Conservation (phyloP, 805 yeast genomes). For the Dipodascus geniculatus region DNA sequence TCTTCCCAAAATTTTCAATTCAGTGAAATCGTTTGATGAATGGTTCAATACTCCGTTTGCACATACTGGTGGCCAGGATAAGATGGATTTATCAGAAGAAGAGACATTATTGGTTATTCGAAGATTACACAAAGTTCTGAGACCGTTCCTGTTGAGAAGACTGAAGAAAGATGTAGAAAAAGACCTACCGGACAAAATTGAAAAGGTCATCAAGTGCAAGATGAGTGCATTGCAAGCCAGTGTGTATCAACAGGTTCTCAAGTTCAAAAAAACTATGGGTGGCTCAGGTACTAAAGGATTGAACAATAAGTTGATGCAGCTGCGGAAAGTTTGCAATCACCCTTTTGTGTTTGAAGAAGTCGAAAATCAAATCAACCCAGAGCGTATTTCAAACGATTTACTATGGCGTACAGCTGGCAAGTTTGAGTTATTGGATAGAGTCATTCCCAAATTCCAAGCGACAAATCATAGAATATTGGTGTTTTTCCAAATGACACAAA, state of each 20-base stretch:
- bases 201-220: conserved; percentile 86
- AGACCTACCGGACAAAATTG: conserved; percentile 93
- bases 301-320: conserved; percentile 90
- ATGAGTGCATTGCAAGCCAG: conserved; percentile 78
- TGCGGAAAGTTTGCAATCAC: conserved; percentile 92
- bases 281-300: conserved; percentile 60
- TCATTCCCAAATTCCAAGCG: conserved; percentile 73
- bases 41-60: conserved; percentile 99
- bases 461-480: conserved; percentile 86
- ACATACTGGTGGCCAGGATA: conserved; percentile 89
- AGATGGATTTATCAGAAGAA: conserved; percentile 88
- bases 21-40: conserved; percentile 93
- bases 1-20: conserved; percentile 89
- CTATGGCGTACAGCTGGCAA: conserved; percentile 92
- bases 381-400: conserved; percentile 52
- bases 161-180: conserved; percentile 95
- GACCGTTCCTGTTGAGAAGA: conserved; percentile 90
- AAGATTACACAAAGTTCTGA: conserved; percentile 87
- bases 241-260: conserved; percentile 82
- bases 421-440: conserved; percentile 79
- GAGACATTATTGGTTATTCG: conserved; percentile 87
- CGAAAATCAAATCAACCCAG: conserved; percentile 71
- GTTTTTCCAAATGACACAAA: conserved; percentile 96
- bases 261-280: conserved; percentile 43
- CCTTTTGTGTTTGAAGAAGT: conserved; percentile 95